Base-by-base conservation (phyloP, 2,329 filamentous ascomycete genomes). In the Didymella pomorum region DNA sequence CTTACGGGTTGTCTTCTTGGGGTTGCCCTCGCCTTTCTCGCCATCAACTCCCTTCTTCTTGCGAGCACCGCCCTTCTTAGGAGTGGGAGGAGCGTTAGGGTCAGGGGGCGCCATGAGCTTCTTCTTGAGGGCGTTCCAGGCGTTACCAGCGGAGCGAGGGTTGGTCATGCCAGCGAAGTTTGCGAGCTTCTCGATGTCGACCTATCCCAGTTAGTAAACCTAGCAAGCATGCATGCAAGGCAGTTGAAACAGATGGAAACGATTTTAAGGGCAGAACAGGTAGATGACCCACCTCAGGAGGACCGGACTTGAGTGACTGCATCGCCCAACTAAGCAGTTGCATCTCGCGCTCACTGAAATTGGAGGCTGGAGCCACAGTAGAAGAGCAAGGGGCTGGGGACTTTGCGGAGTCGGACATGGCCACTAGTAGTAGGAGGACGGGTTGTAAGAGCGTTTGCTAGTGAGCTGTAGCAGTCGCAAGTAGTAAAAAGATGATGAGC, bases 131-230 rank as follows among this genome's bases (percentile, higher is more conserved):
- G 70, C 71, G 46, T 70, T 66, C 75, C 75, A 77, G 29, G 75
- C 74, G 48, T 78, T 78, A 60, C 67, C 58, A 12, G 76, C 76
- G 26, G 75, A 78, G 50, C 74, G 70, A 8, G 69, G 68, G 56
- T 78, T 77, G 62, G 65, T 58, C 75, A 78, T 77, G 47, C 71
- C 65, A 31, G 73, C 71, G 37, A 75, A 71, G 4, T 4, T 43
- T 8, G 76, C 76, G 18, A 78, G 72, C 63, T 72, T 75, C 2
- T 71, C 69, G 62, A 73, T 75, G 63, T 78, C 76, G 53, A 78
- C 68, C 76, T 78, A 20, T 14, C 3, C 4, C 9, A 46, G 45
- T 70, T 6, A 66, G 52, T 51, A n/a, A 23, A 39, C 2, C 14
- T 25, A 5, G 42, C 4, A 11, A 20, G 7, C n/a, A 20, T 20